Percentiles rank a stretch among this genome's conserved stretches.
Conservation (phyloP, 2,329 filamentous ascomycete species). For the Ophiostoma piceae region DNA sequence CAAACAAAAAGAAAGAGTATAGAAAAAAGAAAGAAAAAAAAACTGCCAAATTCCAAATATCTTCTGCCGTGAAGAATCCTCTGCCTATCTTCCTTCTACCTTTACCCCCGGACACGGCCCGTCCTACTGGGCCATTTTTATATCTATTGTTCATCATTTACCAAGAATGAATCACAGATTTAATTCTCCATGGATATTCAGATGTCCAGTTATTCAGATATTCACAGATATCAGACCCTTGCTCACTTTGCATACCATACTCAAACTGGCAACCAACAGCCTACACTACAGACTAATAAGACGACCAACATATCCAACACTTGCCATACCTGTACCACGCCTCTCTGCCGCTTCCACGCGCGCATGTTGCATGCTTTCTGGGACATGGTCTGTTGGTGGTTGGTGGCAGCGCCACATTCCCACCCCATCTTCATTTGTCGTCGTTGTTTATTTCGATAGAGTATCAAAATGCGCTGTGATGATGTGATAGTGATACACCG, state of each 20-base stretch:
- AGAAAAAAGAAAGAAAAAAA: neutral
- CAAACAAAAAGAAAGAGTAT: neutral
- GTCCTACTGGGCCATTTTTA: too few species aligned
- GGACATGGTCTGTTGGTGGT: neutral
- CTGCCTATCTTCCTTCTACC: neutral
- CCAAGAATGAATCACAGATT: too few species aligned
- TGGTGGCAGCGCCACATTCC: neutral
- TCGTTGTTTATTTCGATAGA: too few species aligned
- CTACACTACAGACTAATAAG: neutral
- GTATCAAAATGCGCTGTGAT: neutral
- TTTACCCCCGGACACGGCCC: too few species aligned
- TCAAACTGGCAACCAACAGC: neutral
- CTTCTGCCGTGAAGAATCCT: neutral
- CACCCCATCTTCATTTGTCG: too few species aligned
- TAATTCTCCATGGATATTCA: too few species aligned
- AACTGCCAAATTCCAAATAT: neutral
- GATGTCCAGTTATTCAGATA: neutral
- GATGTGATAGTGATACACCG: neutral
- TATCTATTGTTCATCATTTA: too few species aligned
- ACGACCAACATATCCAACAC: neutral
- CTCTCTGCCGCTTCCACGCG: neutral
- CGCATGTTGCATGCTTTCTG: constrained; percentile 7
- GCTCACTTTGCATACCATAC: neutral
- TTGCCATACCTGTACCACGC: neutral
- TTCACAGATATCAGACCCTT: neutral